These are phyloP conservation scores for Aureobasidium sp. DNA, from an alignment of 2,329 filamentous ascomycete genomes.

Conservation along the genomic window DNA sequence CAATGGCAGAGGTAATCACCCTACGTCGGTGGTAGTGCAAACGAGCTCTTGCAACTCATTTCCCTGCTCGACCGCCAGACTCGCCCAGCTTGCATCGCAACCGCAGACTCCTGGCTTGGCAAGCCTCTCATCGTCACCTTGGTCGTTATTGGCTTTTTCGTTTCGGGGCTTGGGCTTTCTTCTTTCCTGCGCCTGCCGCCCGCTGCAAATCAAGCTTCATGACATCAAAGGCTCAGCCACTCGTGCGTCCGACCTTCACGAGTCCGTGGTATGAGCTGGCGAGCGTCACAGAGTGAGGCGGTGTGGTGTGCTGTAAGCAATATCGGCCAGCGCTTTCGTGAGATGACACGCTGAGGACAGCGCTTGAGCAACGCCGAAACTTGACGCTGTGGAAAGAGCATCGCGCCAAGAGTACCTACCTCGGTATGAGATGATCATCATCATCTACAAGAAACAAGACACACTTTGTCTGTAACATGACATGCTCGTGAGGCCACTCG, in stretches of 20 bases:
- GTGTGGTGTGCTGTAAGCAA: background rate
- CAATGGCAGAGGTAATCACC: background rate
- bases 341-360: background rate
- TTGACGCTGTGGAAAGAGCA: background rate
- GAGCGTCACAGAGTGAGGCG: background rate
- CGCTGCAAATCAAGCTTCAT: constrained; percentile 2
- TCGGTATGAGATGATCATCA: background rate
- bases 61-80: constrained; percentile 1
- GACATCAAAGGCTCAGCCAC: constrained; percentile 6
- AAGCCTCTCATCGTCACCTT: constrained; percentile 1
- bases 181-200: background rate
- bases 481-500: background rate
- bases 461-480: background rate
- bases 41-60: constrained; percentile 13
- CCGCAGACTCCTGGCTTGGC: constrained; percentile 5
- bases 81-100: background rate
- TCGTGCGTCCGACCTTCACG: background rate
- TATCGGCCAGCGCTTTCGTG: background rate
- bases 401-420: background rate
- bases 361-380: background rate
- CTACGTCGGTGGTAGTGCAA: constrained; percentile 11
- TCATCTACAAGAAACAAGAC: constrained; percentile 2
- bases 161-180: background rate
- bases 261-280: background rate
- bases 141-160: constrained; percentile 3